A percentile compares a stretch with the other conserved stretches of the same genome.
phyloP scores from a whole-genome alignment of 352 stramenopile genomes.

The Globisporangium apiculatum region DNA sequence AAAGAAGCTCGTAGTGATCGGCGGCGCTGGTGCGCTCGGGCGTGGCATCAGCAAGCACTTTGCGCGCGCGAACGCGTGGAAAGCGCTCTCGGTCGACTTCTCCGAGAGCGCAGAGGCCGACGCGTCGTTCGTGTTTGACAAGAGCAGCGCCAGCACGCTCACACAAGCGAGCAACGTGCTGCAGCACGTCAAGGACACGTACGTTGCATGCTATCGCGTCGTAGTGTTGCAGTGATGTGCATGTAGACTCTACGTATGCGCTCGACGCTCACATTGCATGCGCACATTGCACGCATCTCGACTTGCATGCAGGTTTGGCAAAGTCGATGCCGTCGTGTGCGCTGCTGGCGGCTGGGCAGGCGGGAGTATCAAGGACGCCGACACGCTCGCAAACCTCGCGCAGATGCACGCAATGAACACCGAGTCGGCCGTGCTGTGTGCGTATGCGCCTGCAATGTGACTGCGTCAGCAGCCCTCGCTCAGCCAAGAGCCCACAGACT shows the following conservation, averaged over 20 bases:
- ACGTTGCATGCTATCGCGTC: neutral
- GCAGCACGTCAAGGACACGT: slow-evolving; percentile 44
- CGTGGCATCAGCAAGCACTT: slow-evolving; percentile 63
- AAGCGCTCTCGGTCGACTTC: slow-evolving; percentile 68
- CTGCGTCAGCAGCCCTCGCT: no score
- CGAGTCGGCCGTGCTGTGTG: slow-evolving; percentile 69
- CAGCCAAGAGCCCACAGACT: no score
- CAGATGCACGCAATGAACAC: slow-evolving; percentile 79
- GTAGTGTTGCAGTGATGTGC: neutral
- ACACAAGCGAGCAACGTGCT: slow-evolving; percentile 44
- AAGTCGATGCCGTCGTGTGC: slow-evolving; percentile 74
- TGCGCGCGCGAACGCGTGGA: slow-evolving; percentile 43
- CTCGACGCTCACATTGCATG: neutral
- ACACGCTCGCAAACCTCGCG: slow-evolving; percentile 52
- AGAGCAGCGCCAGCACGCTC: slow-evolving; percentile 28
- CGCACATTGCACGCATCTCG: neutral
- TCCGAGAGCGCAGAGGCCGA: slow-evolving; percentile 43
- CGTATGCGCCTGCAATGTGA: neutral
- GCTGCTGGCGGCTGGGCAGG: slow-evolving; percentile 75
- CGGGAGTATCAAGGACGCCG: slow-evolving; percentile 57
- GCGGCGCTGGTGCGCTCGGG: slow-evolving; percentile 65
- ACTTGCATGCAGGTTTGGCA: slow-evolving; percentile 27
- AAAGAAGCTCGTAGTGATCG: slow-evolving; percentile 73
- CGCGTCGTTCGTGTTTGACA: slow-evolving; percentile 40
- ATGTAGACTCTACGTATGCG: neutral